A percentile compares a stretch with the other conserved stretches of the same genome.
Conservation (phyloP, 441 rosid genomes). For the Arabidopsis lyrata region DNA sequence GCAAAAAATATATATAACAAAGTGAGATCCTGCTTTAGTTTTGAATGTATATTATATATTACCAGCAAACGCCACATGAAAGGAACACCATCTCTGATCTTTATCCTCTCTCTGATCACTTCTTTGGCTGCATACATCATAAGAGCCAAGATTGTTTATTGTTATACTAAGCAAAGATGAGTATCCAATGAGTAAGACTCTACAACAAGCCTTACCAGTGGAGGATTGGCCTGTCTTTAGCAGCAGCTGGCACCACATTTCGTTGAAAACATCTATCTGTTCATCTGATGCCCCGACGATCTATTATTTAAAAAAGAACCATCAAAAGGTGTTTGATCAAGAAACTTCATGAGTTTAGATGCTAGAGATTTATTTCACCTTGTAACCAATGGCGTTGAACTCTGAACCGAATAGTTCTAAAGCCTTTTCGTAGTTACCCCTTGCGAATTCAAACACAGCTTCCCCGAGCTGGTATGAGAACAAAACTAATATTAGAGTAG, state of each 20-base stretch:
- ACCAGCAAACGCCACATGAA: slow-evolving; percentile 88
- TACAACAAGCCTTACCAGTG: slow-evolving; percentile 53
- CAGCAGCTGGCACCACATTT: slow-evolving; percentile 75
- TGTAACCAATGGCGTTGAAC: slow-evolving; percentile 66
- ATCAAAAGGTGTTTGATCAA: slow-evolving; percentile 3
- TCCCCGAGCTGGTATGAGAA: slow-evolving; percentile 67
- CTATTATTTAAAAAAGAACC: slow-evolving; percentile 40
- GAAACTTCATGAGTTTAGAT: slow-evolving; percentile 4
- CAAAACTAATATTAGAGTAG: slow-evolving; percentile 9
- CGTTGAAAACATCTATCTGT: slow-evolving; percentile 86
- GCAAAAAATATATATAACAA: not conserved
- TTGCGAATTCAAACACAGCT: slow-evolving; percentile 68
- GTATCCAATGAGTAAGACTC: slow-evolving; percentile 7
- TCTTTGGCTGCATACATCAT: slow-evolving; percentile 57
- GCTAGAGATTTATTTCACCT: slow-evolving; percentile 50
- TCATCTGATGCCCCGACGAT: slow-evolving; percentile 86
- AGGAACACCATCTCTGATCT: slow-evolving; percentile 70
- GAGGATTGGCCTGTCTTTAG: slow-evolving; percentile 65
- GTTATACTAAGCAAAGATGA: slow-evolving; percentile 7
- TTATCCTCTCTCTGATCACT: slow-evolving; percentile 60
- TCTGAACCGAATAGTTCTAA: slow-evolving; percentile 67
- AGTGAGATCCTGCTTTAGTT: slow-evolving; percentile 9
- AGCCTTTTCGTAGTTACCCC: slow-evolving; percentile 58
- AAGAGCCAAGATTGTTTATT: not conserved
- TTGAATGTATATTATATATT: slow-evolving; percentile 3